Evolutionary conservation across 2,329 filamentous ascomycete genomes (phyloP).

Genomic region (Epichloe glyceriae): DNA sequence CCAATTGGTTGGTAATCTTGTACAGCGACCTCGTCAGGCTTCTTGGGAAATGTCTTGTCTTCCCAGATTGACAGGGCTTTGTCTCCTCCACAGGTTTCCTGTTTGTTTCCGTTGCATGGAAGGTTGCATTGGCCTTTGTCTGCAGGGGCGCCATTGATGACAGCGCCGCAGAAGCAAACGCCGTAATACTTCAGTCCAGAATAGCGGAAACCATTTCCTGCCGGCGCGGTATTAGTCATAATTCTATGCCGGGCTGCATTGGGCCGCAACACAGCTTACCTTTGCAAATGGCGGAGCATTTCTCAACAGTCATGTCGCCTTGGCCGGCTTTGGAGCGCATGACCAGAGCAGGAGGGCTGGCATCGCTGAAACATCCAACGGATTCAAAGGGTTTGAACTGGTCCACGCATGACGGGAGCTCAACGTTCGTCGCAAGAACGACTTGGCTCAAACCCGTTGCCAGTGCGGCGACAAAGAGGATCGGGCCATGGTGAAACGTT

Average conservation of each 20-base stretch:
- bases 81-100: constrained; percentile 34
- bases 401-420: constrained; percentile 31
- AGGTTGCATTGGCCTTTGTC: constrained; percentile 43
- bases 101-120: constrained; percentile 33
- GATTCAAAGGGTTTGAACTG: constrained; percentile 34
- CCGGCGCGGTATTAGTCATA: not conserved
- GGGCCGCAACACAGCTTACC: constrained; percentile 16
- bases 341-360: constrained; percentile 22
- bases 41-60: constrained; percentile 33
- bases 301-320: constrained; percentile 33
- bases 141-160: constrained; percentile 38
- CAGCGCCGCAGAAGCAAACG: constrained; percentile 39
- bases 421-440: constrained; percentile 26
- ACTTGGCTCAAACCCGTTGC: too few species aligned
- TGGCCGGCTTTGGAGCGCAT: constrained; percentile 27
- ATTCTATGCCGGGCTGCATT: not conserved
- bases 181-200: constrained; percentile 39
- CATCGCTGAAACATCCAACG: constrained; percentile 34
- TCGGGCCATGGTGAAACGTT: too few species aligned
- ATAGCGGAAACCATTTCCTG: constrained; percentile 36
- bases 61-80: constrained; percentile 33
- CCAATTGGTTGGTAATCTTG: constrained; percentile 46
- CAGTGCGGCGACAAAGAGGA: too few species aligned
- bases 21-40: constrained; percentile 30
- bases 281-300: constrained; percentile 36